Evolutionary conservation across 208 protist species (phyloP).

Genomic region (Trypanosoma melophagium): DNA sequence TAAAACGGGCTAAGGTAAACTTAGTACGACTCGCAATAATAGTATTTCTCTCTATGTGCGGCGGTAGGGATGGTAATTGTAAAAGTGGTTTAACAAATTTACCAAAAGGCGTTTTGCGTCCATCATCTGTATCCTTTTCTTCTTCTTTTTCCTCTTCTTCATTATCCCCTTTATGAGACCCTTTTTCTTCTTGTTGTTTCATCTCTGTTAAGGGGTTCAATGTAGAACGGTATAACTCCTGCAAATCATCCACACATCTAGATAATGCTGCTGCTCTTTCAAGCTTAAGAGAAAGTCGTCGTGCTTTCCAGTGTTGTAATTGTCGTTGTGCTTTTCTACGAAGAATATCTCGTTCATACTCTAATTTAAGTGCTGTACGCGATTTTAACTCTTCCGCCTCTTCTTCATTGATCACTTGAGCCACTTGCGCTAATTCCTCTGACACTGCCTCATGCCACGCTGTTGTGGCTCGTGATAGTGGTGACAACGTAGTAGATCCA

Average conservation of each 20-base stretch:
- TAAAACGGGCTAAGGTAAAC: not conserved
- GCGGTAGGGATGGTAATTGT: not conserved
- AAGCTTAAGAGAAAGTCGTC: slow-evolving; percentile 49
- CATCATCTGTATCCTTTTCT: slow-evolving; percentile 9
- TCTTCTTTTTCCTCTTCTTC: slow-evolving; percentile 13
- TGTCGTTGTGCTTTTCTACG: slow-evolving; percentile 32
- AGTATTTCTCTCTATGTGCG: not conserved
- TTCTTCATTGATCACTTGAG: slow-evolving; percentile 29
- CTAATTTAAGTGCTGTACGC: slow-evolving; percentile 29
- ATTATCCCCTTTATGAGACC: not conserved
- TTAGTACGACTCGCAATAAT: not conserved
- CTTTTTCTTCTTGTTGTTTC: not conserved
- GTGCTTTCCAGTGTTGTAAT: slow-evolving; percentile 58
- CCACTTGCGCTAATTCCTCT: slow-evolving; percentile 51
- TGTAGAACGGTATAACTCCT: slow-evolving; percentile 38
- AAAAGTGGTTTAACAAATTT: slow-evolving; percentile 18
- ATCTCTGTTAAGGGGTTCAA: slow-evolving; percentile 3
- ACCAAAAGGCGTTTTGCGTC: slow-evolving; percentile 14
- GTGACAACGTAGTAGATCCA: slow-evolving; percentile 31
- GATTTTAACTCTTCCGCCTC: slow-evolving; percentile 24
- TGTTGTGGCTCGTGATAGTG: slow-evolving; percentile 47
- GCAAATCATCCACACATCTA: slow-evolving; percentile 47
- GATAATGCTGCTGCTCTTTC: slow-evolving; percentile 46
- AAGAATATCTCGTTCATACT: slow-evolving; percentile 38
- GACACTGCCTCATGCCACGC: slow-evolving; percentile 70